Conservation (phyloP, 768 basidiomycete species). For the Hebeloma cylindrosporum region DNA sequence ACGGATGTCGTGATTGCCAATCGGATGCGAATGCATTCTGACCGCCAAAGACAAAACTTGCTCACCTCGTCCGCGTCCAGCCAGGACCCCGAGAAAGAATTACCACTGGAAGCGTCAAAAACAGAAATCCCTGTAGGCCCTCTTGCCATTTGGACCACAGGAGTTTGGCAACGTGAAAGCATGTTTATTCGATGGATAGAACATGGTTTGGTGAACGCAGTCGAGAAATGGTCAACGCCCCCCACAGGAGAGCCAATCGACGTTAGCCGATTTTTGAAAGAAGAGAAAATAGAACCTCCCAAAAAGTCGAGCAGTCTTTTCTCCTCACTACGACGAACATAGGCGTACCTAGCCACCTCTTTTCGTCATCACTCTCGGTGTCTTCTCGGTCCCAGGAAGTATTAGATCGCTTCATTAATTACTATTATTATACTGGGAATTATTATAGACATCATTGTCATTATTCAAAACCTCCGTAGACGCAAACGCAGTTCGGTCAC, state of each 20-base stretch:
- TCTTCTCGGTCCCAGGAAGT: too few species aligned
- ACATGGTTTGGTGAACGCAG: slow-evolving; percentile 44
- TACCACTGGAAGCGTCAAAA: slow-evolving; percentile 26
- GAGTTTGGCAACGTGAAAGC: slow-evolving; percentile 67
- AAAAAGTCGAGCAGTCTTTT: too few species aligned
- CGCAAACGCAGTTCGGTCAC: slow-evolving; percentile 6
- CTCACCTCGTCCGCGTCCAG: slow-evolving; percentile 14
- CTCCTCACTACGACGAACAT: too few species aligned
- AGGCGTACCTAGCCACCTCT: too few species aligned
- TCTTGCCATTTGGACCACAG: slow-evolving; percentile 68
- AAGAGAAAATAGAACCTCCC: slow-evolving; percentile 11
- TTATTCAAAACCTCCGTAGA: too few species aligned
- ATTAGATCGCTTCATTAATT: too few species aligned
- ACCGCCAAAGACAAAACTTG: too few species aligned
- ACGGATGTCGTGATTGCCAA: slow-evolving; percentile 90
- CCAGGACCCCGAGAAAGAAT: slow-evolving; percentile 25
- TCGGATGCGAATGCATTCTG: slow-evolving; percentile 48
- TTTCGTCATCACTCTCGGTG: too few species aligned
- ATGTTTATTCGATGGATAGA: slow-evolving; percentile 64
- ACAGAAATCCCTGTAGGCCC: slow-evolving; percentile 41
- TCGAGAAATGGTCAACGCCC: slow-evolving; percentile 42
- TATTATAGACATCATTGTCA: too few species aligned
- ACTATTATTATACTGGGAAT: too few species aligned
- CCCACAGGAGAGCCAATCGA: slow-evolving; percentile 23
- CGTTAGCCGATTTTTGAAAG: slow-evolving; percentile 31